A percentile compares a stretch with the other conserved stretches of the same genome.
Evolutionary conservation across 352 stramenopile species (phyloP).

Genomic region (Phytopythium chamaehyphon): DNA sequence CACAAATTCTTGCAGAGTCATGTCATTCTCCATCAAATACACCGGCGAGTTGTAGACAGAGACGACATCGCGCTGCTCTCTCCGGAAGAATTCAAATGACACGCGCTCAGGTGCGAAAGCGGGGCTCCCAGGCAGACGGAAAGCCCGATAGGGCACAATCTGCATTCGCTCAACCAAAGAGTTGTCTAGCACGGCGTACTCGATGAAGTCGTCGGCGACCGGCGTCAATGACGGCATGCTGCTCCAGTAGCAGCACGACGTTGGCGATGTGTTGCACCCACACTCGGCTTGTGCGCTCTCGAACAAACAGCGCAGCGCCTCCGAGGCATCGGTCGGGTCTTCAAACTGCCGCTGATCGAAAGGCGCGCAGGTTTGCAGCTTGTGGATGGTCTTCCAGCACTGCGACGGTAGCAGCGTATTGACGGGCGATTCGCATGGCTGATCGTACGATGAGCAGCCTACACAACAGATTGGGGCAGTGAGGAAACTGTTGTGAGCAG

Average conservation of each 20-base stretch:
- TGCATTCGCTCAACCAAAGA: conserved; percentile 61
- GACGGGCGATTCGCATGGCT: conserved; percentile 41
- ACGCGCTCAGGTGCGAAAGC: conserved; percentile 72
- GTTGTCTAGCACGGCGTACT: conserved; percentile 53
- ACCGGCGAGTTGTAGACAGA: conserved; percentile 54
- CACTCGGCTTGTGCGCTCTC: conserved; percentile 21
- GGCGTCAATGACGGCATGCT: conserved; percentile 63
- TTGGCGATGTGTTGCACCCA: conserved; percentile 34
- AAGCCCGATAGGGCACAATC: conserved; percentile 77
- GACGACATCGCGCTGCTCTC: conserved; percentile 5
- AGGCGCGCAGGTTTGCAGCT: conserved; percentile 23
- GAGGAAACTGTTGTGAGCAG: neutral
- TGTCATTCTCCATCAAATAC: conserved; percentile 64
- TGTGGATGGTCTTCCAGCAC: conserved; percentile 57
- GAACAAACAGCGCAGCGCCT: neutral
- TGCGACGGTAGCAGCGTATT: conserved; percentile 68
- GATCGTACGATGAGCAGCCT: conserved; percentile 52
- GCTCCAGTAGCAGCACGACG: conserved; percentile 81
- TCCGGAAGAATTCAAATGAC: conserved; percentile 66
- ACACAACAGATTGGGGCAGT: neutral
- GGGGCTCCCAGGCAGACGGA: conserved; percentile 69
- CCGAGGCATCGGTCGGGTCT: neutral
- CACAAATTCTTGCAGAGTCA: conserved; percentile 61
- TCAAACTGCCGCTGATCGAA: conserved; percentile 1
- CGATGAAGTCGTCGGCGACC: conserved; percentile 67